Conservation (phyloP, 2,329 filamentous ascomycete genomes). For the Exophiala oligosperma region DNA sequence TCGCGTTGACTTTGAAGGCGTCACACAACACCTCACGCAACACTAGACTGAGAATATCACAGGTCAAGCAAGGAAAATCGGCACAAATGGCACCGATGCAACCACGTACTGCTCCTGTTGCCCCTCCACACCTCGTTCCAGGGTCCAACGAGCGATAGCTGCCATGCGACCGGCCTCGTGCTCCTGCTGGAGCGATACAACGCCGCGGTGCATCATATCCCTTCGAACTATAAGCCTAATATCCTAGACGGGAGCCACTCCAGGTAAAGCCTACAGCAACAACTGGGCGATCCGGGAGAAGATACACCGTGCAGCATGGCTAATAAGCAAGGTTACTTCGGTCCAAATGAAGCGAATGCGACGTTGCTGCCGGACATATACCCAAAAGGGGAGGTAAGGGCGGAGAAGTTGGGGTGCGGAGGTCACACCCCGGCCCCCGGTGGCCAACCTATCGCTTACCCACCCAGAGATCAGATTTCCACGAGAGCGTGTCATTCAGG, state of each 20-base stretch:
- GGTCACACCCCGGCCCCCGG: conserved; percentile 1
- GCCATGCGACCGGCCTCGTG: too few relatives aligned
- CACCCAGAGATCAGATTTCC: conserved; percentile 8
- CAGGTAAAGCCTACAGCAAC: conserved; percentile 6
- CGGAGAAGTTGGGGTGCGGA: conserved; percentile 16
- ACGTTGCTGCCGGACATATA: conserved; percentile 11
- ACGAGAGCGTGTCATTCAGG: conserved; percentile 4
- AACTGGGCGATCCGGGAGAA: conserved; percentile 9
- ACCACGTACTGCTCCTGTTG: too few relatives aligned
- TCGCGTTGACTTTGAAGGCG: too few relatives aligned
- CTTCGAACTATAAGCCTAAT: conserved; percentile 3
- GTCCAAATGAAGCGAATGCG: conserved; percentile 6
- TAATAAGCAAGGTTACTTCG: conserved; percentile 3
- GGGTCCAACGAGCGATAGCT: background rate
- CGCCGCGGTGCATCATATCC: background rate
- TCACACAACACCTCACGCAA: too few relatives aligned
- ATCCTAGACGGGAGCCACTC: conserved; percentile 7
- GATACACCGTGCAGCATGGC: background rate
- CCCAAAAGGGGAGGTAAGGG: conserved; percentile 2
- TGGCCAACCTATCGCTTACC: conserved; percentile 6
- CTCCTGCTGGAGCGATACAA: too few relatives aligned
- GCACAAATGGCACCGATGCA: too few relatives aligned
- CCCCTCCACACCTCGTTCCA: background rate
- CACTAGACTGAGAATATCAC: too few relatives aligned
- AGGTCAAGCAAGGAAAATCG: too few relatives aligned